Evolutionary conservation across 371 early-diverging fungal species (phyloP).

Genomic region (Apophysomyces elegans): DNA sequence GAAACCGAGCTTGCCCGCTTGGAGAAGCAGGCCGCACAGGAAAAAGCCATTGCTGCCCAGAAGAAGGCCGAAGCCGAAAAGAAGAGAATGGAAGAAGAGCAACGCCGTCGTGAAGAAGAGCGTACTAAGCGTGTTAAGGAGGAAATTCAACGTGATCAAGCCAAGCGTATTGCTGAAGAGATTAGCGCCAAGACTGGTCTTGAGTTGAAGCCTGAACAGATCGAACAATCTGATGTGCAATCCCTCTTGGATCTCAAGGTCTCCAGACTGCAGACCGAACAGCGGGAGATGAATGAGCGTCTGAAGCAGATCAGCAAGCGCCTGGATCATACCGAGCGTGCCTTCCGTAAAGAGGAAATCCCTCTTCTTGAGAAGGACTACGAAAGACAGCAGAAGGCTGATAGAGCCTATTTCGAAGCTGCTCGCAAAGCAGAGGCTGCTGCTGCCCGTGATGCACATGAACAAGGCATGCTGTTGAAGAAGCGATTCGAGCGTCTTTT

Average conservation of each 20-base stretch:
- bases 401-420: conserved; percentile 81
- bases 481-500: conserved; percentile 77
- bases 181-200: conserved; percentile 83
- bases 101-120: conserved; percentile 83
- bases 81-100: conserved; percentile 84
- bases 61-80: conserved; percentile 90
- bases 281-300: conserved; percentile 76
- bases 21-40: conserved; percentile 82
- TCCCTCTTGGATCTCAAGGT: conserved; percentile 85
- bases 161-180: conserved; percentile 87
- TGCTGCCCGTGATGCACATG: conserved; percentile 67
- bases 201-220: conserved; percentile 81
- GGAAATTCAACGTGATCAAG: conserved; percentile 85
- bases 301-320: conserved; percentile 78
- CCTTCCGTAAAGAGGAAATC: conserved; percentile 93
- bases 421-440: conserved; percentile 71
- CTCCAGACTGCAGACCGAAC: conserved; percentile 90
- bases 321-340: conserved; percentile 95
- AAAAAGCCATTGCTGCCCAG: conserved; percentile 69
- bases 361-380: conserved; percentile 92
- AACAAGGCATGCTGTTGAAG: conserved; percentile 79
- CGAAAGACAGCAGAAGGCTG: conserved; percentile 85
- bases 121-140: conserved; percentile 78
- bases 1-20: conserved; percentile 80
- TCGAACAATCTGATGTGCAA: conserved; percentile 85